Conservation (phyloP, 805 yeast species). For the Saccharomycopsis sp. region DNA sequence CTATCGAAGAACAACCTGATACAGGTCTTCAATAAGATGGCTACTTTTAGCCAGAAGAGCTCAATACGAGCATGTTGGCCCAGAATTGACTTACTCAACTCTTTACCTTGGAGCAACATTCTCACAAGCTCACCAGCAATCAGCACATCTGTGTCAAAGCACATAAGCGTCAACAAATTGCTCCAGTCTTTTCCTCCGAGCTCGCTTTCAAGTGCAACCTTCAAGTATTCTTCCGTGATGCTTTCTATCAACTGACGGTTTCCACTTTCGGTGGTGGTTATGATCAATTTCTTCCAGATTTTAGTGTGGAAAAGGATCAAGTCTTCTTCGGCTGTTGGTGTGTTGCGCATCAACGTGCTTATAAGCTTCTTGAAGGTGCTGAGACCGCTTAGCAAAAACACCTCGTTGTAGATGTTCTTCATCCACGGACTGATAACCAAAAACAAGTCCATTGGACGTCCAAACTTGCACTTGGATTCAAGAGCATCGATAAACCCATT, state of each 20-base stretch:
- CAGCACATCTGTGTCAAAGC: slow-evolving; percentile 63
- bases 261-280: slow-evolving; percentile 26
- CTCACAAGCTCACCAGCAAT: slow-evolving; percentile 59
- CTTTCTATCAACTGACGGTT: slow-evolving; percentile 52
- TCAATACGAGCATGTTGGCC: slow-evolving; percentile 39
- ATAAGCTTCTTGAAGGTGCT: slow-evolving; percentile 55
- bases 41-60: slow-evolving; percentile 63
- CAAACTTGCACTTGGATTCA: background rate
- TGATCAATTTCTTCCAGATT: slow-evolving; percentile 55
- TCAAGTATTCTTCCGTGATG: slow-evolving; percentile 66
- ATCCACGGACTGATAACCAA: slow-evolving; percentile 70
- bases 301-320: slow-evolving; percentile 50
- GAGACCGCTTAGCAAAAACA: slow-evolving; percentile 50
- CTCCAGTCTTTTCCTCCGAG: slow-evolving; percentile 71
- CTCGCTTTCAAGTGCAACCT: slow-evolving; percentile 67
- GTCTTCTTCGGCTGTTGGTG: slow-evolving; percentile 42
- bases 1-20: slow-evolving; percentile 69
- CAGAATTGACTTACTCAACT: slow-evolving; percentile 39
- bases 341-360: slow-evolving; percentile 52
- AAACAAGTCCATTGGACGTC: slow-evolving; percentile 1
- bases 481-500: slow-evolving; percentile 38
- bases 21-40: slow-evolving; percentile 56
- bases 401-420: slow-evolving; percentile 52
- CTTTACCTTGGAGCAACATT: slow-evolving; percentile 49
- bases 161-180: slow-evolving; percentile 53